These are phyloP conservation scores for Colletotrichum liriopes DNA, from an alignment of 2,329 filamentous ascomycete species.

Conservation along the genomic window DNA sequence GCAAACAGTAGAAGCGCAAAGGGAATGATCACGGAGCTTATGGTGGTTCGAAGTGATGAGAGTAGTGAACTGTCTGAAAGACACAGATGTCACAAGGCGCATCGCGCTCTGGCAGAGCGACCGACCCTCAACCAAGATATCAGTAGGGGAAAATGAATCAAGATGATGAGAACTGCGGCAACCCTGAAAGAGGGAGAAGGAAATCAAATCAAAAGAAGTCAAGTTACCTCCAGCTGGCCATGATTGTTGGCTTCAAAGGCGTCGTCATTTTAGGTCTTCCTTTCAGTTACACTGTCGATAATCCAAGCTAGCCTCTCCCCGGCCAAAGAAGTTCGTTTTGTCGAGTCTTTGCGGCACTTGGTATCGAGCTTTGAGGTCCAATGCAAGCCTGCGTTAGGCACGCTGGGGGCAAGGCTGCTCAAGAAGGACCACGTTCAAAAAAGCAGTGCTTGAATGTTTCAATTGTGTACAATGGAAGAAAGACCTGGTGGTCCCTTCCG, in stretches of 20 bases:
- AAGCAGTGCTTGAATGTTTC: constrained; percentile 3
- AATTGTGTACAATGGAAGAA: constrained; percentile 1
- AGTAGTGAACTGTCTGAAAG: background rate
- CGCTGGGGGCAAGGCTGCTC: background rate
- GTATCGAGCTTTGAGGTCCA: too few relatives aligned
- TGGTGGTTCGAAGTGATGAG: background rate
- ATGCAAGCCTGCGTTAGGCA: background rate
- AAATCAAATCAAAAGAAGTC: too few relatives aligned
- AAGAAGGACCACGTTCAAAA: background rate
- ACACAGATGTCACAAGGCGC: background rate
- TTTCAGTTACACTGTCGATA: background rate
- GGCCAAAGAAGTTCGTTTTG: background rate
- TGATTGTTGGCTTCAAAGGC: background rate
- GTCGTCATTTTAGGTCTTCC: background rate
- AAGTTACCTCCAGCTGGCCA: background rate
- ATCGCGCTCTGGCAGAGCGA: background rate
- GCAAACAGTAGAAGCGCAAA: background rate
- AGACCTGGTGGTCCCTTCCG: background rate
- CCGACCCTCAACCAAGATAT: background rate
- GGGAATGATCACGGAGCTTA: background rate
- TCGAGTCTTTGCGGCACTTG: background rate
- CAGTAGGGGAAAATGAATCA: background rate
- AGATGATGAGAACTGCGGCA: background rate
- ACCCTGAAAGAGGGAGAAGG: background rate
- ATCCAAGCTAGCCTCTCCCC: background rate